Evolutionary conservation across 352 stramenopile species (phyloP).

Genomic region (Globisporangium ultimum): DNA sequence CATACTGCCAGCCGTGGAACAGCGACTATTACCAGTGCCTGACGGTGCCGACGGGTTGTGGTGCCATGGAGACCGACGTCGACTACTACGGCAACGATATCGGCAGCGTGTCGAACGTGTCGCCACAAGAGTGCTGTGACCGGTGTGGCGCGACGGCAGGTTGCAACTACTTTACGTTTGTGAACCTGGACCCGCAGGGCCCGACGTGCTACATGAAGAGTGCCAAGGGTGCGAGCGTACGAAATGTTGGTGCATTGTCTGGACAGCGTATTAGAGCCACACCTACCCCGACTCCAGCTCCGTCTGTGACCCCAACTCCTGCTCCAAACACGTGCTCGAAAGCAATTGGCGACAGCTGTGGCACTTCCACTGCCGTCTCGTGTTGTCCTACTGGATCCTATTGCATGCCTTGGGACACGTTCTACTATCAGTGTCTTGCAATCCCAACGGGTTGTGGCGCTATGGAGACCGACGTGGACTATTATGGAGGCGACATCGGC

Average conservation of each 20-base stretch:
- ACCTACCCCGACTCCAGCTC: background rate
- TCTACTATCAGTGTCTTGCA: conserved; percentile 31
- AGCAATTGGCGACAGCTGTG: conserved; percentile 3
- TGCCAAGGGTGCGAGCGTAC: conserved; percentile 14
- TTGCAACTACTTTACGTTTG: conserved; percentile 45
- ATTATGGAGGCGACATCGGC: conserved; percentile 20
- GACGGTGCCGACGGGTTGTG: conserved; percentile 9
- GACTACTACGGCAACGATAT: conserved; percentile 29
- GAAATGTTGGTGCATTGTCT: conserved; percentile 31
- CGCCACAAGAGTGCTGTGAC: conserved; percentile 31
- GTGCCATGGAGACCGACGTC: conserved; percentile 19
- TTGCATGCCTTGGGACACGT: conserved; percentile 30
- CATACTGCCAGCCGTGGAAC: conserved; percentile 35
- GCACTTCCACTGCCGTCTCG: conserved; percentile 14
- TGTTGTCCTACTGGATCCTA: conserved; percentile 18
- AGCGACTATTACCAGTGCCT: conserved; percentile 30
- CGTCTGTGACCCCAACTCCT: background rate
- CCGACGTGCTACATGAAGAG: conserved; percentile 51
- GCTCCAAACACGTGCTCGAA: too few species aligned
- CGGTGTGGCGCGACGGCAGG: conserved; percentile 15
- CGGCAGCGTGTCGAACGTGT: conserved; percentile 16
- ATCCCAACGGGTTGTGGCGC: conserved; percentile 7
- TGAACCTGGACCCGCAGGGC: conserved; percentile 29
- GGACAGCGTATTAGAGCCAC: conserved; percentile 11
- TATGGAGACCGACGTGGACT: conserved; percentile 27